Evolutionary conservation across 2,329 filamentous ascomycete species (phyloP).

Genomic region (Colletotrichum sp.): DNA sequence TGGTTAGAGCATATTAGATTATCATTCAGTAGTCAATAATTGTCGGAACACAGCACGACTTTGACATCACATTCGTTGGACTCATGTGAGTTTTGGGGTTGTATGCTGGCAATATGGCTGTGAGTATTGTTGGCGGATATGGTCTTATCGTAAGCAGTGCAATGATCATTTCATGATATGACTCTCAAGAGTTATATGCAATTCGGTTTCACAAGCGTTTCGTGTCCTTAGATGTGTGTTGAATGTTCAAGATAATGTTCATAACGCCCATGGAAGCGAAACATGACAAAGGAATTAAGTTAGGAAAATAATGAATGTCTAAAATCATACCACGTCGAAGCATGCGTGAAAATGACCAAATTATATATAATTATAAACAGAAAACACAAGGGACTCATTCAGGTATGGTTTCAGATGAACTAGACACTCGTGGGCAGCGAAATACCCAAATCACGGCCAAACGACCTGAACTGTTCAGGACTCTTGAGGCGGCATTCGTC

Average conservation of each 20-base stretch:
- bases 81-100: background rate
- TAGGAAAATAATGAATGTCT: background rate
- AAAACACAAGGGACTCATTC: fast-evolving
- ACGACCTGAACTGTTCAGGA: background rate
- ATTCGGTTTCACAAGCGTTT: no score
- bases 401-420: background rate
- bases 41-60: background rate
- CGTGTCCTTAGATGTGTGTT: no score
- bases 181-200: fast-evolving
- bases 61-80: no score
- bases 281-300: fast-evolving
- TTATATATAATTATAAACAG: background rate
- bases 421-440: fast-evolving
- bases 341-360: background rate
- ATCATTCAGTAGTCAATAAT: background rate
- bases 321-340: background rate
- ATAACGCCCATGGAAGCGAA: fast-evolving
- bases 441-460: no score
- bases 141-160: background rate
- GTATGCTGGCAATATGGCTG: background rate
- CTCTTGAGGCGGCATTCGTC: background rate
- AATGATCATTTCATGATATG: fast-evolving
- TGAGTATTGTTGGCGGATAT: background rate
- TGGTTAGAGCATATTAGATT: background rate
- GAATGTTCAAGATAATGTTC: background rate